Evolutionary conservation across 2,329 filamentous ascomycete genomes (phyloP).

Genomic region (Xylariaceae sp.): DNA sequence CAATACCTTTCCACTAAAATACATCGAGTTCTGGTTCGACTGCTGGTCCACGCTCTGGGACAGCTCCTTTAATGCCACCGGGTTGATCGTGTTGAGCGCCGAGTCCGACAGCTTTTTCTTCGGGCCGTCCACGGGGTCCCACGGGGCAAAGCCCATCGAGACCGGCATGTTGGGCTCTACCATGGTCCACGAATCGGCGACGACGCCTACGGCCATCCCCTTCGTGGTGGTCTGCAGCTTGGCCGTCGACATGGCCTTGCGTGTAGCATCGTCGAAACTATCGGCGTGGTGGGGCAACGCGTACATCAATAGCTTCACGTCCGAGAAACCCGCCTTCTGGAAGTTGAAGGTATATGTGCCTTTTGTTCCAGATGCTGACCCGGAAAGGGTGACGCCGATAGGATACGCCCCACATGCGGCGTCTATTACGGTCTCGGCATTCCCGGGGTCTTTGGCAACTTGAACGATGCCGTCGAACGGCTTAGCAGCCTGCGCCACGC

Average conservation of each 20-base stretch:
- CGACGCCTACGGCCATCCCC: slow-evolving; percentile 73
- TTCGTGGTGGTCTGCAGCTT: slow-evolving; percentile 82
- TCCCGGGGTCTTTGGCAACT: slow-evolving; percentile 73
- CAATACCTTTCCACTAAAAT: slow-evolving; percentile 81
- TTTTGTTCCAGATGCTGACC: slow-evolving; percentile 56
- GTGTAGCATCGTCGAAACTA: slow-evolving; percentile 66
- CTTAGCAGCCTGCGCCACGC: slow-evolving; percentile 63
- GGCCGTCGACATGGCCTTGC: slow-evolving; percentile 56
- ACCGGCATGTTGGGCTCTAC: slow-evolving; percentile 72
- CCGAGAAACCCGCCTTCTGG: slow-evolving; percentile 66
- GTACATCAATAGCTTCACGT: slow-evolving; percentile 74
- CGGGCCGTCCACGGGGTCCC: slow-evolving; percentile 60
- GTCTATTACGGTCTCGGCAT: slow-evolving; percentile 73
- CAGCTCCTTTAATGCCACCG: slow-evolving; percentile 71
- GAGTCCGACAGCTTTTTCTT: slow-evolving; percentile 51
- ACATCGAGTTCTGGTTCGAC: slow-evolving; percentile 82
- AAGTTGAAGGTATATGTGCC: slow-evolving; percentile 78
- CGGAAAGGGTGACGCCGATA: slow-evolving; percentile 64
- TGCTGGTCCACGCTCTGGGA: slow-evolving; percentile 74
- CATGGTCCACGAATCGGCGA: slow-evolving; percentile 77
- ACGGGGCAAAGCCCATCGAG: slow-evolving; percentile 78
- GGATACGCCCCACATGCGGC: slow-evolving; percentile 76
- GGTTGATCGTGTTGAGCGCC: slow-evolving; percentile 62
- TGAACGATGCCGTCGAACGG: slow-evolving; percentile 81
- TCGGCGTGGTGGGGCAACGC: slow-evolving; percentile 83